Evolutionary conservation across 2,329 filamentous ascomycete species (phyloP).

Genomic region (Cryphonectria carpinicola): DNA sequence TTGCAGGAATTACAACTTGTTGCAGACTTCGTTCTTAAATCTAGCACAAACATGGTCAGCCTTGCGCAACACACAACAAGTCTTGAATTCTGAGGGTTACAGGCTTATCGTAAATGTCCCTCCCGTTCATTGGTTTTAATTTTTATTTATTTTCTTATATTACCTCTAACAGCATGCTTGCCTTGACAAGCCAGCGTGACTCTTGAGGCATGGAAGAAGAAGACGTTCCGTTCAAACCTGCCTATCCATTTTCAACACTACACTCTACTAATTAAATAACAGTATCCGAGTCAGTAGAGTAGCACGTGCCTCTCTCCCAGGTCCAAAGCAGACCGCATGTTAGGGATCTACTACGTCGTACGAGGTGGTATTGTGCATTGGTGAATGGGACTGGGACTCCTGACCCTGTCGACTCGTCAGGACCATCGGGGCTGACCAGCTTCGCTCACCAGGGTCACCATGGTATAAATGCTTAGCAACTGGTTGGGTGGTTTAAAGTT

Average conservation of each 20-base stretch:
- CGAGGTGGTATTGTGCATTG: background rate
- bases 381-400: background rate
- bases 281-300: background rate
- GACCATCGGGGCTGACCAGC: background rate
- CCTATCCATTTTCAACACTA: background rate
- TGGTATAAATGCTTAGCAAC: background rate
- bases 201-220: background rate
- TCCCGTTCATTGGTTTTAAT: too few species aligned
- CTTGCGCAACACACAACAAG: too few species aligned
- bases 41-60: too few species aligned
- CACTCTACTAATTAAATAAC: background rate
- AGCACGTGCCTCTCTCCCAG: background rate
- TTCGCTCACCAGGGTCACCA: conserved; percentile 13
- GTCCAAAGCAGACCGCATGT: background rate
- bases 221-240: background rate
- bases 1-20: too few species aligned
- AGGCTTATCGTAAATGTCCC: background rate
- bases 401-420: background rate
- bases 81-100: background rate
- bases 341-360: conserved; percentile 2
- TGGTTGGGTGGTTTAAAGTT: background rate
- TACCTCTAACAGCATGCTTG: background rate
- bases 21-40: too few species aligned
- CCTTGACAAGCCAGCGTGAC: background rate
- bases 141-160: background rate